A percentile compares a stretch with the other conserved stretches of the same genome.
Evolutionary conservation across 345 rosid genomes (phyloP).

Genomic region (Streptanthus diversifolius): DNA sequence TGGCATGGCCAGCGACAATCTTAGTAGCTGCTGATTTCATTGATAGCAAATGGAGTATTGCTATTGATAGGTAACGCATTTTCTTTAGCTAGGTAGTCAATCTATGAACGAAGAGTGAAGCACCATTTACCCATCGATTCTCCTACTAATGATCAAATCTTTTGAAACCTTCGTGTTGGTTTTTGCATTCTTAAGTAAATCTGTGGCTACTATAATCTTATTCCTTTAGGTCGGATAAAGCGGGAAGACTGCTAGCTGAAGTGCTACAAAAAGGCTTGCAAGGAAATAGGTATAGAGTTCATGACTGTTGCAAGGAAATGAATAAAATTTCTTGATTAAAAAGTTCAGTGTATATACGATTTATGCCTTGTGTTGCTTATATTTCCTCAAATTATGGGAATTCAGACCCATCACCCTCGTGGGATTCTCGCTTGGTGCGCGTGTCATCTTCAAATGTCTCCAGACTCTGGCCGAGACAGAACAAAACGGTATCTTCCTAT

Average conservation of each 20-base stretch:
- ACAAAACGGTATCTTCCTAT: slow-evolving; percentile 48
- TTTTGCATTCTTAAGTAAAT: neutral
- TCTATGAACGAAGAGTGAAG: neutral
- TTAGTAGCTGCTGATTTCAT: slow-evolving; percentile 82
- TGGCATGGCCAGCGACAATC: slow-evolving; percentile 90
- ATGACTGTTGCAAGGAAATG: neutral
- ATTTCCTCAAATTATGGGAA: slow-evolving; percentile 40
- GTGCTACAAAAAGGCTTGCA: slow-evolving; percentile 80
- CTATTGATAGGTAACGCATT: slow-evolving; percentile 68
- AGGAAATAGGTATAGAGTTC: slow-evolving; percentile 70
- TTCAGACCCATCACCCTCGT: slow-evolving; percentile 88
- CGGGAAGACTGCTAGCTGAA: slow-evolving; percentile 89
- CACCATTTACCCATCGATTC: neutral
- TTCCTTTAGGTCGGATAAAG: slow-evolving; percentile 74
- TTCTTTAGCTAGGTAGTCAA: neutral
- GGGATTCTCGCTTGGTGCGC: slow-evolving; percentile 92
- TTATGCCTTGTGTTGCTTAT: neutral
- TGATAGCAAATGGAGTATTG: slow-evolving; percentile 92
- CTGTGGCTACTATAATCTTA: neutral
- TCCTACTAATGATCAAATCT: neutral
- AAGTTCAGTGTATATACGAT: neutral
- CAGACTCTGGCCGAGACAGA: slow-evolving; percentile 78
- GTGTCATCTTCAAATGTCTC: slow-evolving; percentile 89
- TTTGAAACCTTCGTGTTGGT: neutral
- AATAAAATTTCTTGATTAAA: neutral